Conservation (phyloP, 148 eudicot species). For the Rhododendron simsii region DNA sequence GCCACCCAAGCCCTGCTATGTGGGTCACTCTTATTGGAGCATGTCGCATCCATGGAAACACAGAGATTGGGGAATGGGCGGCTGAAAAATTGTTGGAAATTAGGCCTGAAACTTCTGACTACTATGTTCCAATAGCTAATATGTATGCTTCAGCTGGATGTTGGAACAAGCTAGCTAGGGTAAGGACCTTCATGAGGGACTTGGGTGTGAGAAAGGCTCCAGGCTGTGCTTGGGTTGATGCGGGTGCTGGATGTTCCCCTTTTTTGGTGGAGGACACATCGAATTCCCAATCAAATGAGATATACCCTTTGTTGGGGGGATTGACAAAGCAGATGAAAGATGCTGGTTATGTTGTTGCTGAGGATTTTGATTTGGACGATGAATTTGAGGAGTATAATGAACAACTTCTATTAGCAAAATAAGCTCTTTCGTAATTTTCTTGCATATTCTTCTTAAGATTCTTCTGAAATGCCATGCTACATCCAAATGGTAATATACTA, state of each 20-base stretch:
- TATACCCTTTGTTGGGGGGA: slow-evolving; percentile 48
- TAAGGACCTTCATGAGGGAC: slow-evolving; percentile 60
- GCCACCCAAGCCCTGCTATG: slow-evolving; percentile 58
- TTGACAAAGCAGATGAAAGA: slow-evolving; percentile 62
- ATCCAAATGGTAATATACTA: neutral
- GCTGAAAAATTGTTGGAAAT: slow-evolving; percentile 64
- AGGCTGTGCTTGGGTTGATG: slow-evolving; percentile 78
- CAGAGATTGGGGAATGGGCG: slow-evolving; percentile 58
- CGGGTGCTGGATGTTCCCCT: slow-evolving; percentile 52
- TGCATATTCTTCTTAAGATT: neutral
- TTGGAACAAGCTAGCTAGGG: slow-evolving; percentile 61
- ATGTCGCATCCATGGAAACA: slow-evolving; percentile 54
- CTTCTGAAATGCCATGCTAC: neutral
- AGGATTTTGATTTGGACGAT: slow-evolving; percentile 26
- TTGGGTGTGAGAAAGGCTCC: slow-evolving; percentile 66
- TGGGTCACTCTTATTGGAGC: slow-evolving; percentile 84
- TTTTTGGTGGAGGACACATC: slow-evolving; percentile 60
- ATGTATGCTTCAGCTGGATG: slow-evolving; percentile 73
- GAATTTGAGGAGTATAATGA: slow-evolving; percentile 20
- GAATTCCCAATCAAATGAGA: slow-evolving; percentile 40
- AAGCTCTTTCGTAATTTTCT: neutral
- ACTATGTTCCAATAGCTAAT: slow-evolving; percentile 73
- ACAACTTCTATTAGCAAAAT: neutral
- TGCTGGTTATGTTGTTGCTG: slow-evolving; percentile 33
- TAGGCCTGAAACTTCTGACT: slow-evolving; percentile 61